Conservation (phyloP, 1,284 basidiomycete species). For the Cryptococcus amylolentus region DNA sequence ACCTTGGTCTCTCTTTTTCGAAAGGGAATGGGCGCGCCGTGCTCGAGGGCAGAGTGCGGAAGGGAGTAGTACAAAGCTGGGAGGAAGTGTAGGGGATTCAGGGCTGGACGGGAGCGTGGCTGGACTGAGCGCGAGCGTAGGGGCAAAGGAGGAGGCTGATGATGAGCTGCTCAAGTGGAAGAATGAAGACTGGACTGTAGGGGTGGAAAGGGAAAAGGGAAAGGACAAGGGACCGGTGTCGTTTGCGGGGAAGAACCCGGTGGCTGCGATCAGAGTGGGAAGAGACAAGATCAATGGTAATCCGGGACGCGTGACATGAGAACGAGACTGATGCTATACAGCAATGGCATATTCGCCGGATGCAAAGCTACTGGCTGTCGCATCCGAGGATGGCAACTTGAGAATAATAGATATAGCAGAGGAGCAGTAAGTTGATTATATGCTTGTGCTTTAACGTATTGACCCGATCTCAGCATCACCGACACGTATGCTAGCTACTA, state of each 20-base stretch:
- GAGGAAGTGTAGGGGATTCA: not conserved
- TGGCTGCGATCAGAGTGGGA: conserved; percentile 45
- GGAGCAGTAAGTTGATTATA: conserved; percentile 62
- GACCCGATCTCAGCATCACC: conserved; percentile 58
- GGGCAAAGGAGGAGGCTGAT: conserved; percentile 1
- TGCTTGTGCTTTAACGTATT: not conserved
- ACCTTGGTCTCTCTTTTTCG: conserved; percentile 40
- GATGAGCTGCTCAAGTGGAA: conserved; percentile 45
- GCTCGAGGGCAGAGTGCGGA: not conserved
- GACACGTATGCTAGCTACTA: conserved; percentile 92
- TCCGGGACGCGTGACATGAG: conserved; percentile 27
- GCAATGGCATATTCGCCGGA: conserved; percentile 89
- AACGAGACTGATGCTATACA: conserved; percentile 34
- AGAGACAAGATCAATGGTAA: conserved; percentile 66
- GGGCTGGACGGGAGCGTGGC: not conserved
- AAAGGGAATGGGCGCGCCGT: conserved; percentile 9
- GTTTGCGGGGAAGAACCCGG: conserved; percentile 49
- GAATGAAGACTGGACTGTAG: conserved; percentile 45
- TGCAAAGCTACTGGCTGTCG: conserved; percentile 75
- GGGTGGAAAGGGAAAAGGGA: conserved; percentile 22
- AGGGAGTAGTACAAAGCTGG: not conserved
- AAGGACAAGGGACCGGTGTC: conserved; percentile 34
- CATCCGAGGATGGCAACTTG: conserved; percentile 83
- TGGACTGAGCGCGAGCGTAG: too few species aligned
- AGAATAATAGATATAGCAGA: conserved; percentile 79